Conservation (phyloP, 2,329 filamentous ascomycete genomes). For the Passalora sequoiae region DNA sequence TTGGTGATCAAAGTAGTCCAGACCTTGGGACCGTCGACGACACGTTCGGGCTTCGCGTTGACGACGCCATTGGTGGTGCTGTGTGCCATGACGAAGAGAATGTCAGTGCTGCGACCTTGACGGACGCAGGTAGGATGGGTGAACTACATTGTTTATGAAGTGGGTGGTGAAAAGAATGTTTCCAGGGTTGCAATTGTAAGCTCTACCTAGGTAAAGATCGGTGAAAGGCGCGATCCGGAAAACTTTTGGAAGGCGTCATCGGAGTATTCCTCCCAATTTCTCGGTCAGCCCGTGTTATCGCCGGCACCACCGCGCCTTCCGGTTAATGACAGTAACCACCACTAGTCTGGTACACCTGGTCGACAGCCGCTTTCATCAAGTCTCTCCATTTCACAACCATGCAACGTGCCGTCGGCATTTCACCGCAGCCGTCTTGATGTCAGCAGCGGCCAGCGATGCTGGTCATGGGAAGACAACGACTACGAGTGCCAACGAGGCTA, state of each 20-base stretch:
- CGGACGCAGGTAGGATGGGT: slow-evolving; percentile 5
- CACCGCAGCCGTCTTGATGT: slow-evolving; percentile 10
- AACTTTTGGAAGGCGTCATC: slow-evolving; percentile 1
- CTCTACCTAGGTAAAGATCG: not conserved
- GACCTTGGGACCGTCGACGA: slow-evolving; percentile 49
- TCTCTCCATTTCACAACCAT: no score
- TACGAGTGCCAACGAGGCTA: slow-evolving; percentile 17
- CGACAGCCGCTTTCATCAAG: no score
- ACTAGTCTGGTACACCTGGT: no score
- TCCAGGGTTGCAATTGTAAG: not conserved
- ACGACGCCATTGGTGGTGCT: slow-evolving; percentile 10
- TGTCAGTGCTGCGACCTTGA: slow-evolving; percentile 18
- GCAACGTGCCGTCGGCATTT: not conserved
- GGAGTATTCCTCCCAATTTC: no score
- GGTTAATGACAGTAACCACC: no score
- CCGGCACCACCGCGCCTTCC: no score
- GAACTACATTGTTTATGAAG: slow-evolving; percentile 11
- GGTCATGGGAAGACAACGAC: slow-evolving; percentile 18
- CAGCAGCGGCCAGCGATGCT: slow-evolving; percentile 25
- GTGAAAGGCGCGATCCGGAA: slow-evolving; percentile 2
- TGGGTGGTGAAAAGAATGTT: not conserved
- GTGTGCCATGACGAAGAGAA: slow-evolving; percentile 15
- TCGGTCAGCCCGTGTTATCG: no score
- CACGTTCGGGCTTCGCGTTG: slow-evolving; percentile 26
- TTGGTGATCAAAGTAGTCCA: slow-evolving; percentile 89